phyloP scores from a whole-genome alignment of 345 rosid species.

The Salix caprea region DNA sequence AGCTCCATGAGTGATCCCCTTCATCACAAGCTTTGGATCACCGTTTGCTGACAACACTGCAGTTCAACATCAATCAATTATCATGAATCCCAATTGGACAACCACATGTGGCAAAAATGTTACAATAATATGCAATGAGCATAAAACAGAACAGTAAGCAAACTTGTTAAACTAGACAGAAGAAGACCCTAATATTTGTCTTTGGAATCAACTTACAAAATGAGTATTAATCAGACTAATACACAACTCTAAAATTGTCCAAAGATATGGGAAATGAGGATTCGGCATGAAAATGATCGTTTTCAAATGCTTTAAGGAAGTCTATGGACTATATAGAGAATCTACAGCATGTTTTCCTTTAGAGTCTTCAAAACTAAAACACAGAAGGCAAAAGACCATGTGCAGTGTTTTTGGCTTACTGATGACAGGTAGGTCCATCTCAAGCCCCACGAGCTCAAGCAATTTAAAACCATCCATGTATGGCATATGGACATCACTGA shows the following conservation, averaged over 20 bases:
- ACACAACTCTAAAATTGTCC: background rate
- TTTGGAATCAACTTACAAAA: background rate
- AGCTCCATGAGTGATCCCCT: constrained; percentile 39
- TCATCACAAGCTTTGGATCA: constrained; percentile 38
- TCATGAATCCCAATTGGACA: background rate
- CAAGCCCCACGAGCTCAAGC: no score
- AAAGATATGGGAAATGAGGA: background rate
- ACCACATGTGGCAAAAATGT: background rate
- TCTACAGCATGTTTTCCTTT: background rate
- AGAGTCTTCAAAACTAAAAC: no score
- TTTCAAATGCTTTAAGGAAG: background rate
- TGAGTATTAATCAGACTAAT: background rate
- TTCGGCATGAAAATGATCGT: background rate
- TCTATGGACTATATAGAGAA: background rate
- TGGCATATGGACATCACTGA: constrained; percentile 81
- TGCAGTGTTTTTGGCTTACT: no score
- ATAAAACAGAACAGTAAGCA: background rate
- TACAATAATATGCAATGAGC: background rate
- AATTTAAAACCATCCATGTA: no score
- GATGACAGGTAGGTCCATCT: no score
- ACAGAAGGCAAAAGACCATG: no score
- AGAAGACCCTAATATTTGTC: background rate
- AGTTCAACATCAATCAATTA: background rate
- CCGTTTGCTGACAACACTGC: constrained; percentile 34
- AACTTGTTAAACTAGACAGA: background rate